phyloP scores from a whole-genome alignment of 2,329 filamentous ascomycete genomes.

The Diplodia intermedia region DNA sequence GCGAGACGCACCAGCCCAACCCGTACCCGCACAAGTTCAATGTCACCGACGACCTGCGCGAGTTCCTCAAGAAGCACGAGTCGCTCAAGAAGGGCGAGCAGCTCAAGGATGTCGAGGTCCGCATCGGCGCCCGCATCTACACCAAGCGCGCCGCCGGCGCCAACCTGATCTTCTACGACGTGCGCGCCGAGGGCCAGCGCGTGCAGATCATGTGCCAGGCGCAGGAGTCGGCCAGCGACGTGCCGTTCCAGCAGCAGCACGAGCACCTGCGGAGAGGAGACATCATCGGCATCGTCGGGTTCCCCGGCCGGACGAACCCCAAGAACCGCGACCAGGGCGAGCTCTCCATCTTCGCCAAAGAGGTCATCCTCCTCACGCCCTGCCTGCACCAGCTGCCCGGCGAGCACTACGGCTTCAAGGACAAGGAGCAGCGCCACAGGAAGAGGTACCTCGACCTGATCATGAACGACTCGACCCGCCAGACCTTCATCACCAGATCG shows the following conservation, averaged over 20 bases:
- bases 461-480: conserved; percentile 87
- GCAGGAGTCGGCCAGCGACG: conserved; percentile 73
- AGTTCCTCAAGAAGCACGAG: conserved; percentile 79
- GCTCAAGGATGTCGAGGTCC: conserved; percentile 75
- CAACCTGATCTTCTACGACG: conserved; percentile 92
- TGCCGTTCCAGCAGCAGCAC: conserved; percentile 85
- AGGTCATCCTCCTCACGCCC: conserved; percentile 85
- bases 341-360: conserved; percentile 88
- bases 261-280: conserved; percentile 89
- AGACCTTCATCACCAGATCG: conserved; percentile 83
- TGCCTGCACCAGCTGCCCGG: conserved; percentile 90
- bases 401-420: conserved; percentile 93
- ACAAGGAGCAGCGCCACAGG: conserved; percentile 90
- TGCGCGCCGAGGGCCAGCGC: conserved; percentile 75
- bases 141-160: conserved; percentile 73
- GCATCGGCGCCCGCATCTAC: conserved; percentile 86
- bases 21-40: conserved; percentile 89
- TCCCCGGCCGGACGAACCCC: conserved; percentile 83
- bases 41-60: conserved; percentile 79
- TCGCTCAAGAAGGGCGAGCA: conserved; percentile 88
- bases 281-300: conserved; percentile 86
- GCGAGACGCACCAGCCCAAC: conserved; percentile 75
- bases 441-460: conserved; percentile 95
- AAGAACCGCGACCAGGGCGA: conserved; percentile 90
- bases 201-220: conserved; percentile 93